Evolutionary conservation across 495 filamentous ascomycete species (phyloP).

Genomic region (Mycothermus thermophilus): DNA sequence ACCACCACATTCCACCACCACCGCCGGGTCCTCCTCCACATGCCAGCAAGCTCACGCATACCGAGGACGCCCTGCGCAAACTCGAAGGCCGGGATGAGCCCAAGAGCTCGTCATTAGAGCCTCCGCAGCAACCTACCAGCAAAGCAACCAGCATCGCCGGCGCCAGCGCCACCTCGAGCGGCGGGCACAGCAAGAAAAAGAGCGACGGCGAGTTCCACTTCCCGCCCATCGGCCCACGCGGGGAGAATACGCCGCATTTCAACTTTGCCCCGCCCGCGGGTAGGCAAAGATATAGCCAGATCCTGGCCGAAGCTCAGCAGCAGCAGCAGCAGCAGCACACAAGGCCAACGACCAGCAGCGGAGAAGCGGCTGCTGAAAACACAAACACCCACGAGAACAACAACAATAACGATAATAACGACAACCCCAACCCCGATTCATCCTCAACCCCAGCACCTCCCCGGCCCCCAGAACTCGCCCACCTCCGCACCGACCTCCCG

Average conservation of each 20-base stretch:
- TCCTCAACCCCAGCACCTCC: slow-evolving; percentile 5
- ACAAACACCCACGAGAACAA: slow-evolving; percentile 4
- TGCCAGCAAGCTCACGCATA: slow-evolving; percentile 18
- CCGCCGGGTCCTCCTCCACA: slow-evolving; percentile 31
- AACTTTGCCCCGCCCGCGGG: slow-evolving; percentile 38
- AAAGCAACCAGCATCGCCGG: slow-evolving; percentile 1
- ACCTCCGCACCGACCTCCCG: slow-evolving; percentile 35
- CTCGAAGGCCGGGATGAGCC: slow-evolving; percentile 28
- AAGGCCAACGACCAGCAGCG: too few species aligned
- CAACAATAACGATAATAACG: neutral
- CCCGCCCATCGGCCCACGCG: slow-evolving; percentile 30
- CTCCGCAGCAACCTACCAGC: too few species aligned
- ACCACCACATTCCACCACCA: slow-evolving; percentile 29
- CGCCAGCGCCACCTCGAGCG: too few species aligned
- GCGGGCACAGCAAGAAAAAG: slow-evolving; percentile 13
- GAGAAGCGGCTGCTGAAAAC: slow-evolving; percentile 4
- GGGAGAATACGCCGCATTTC: slow-evolving; percentile 31
- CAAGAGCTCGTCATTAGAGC: slow-evolving; percentile 9
- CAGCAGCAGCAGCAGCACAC: slow-evolving; percentile 12
- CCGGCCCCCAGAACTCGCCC: slow-evolving; percentile 35
- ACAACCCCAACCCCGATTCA: slow-evolving; percentile 1
- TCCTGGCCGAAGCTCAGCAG: slow-evolving; percentile 14
- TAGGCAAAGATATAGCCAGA: slow-evolving; percentile 22
- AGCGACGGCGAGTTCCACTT: slow-evolving; percentile 40
- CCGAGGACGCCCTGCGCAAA: slow-evolving; percentile 30